Evolutionary conservation across 2,329 filamentous ascomycete genomes (phyloP), one percentile per base, ranked within the genome.

Genomic region (Fusarium oligoseptatum): DNA sequence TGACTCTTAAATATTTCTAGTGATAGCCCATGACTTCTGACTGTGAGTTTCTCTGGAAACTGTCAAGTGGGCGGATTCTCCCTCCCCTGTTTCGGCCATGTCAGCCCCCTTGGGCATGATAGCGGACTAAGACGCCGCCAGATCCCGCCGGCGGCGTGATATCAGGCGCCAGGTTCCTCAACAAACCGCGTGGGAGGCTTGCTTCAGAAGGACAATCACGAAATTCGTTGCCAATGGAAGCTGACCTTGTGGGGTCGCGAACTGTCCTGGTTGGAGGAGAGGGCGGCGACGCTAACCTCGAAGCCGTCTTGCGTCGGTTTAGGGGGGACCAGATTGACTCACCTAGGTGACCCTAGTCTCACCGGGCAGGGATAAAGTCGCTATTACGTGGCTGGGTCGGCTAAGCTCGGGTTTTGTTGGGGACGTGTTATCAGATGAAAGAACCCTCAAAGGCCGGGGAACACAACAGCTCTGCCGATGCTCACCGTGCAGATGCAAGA

Each of bases 351-450:
- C 62, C 37, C 62, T 56, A 55, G 32, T 41, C 50, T 45, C 27
- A 57, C 27, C 37, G 62, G 37, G 48, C 62, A 43, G 37, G 50
- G 61, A 41, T 39, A 41, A 17, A 27, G 24, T 29, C 5, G 62
- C 68, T 52, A 60, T 66, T 74, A 64, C 68, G 64, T 63, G 66
- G 39, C 39, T 61, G 27, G n/a, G 27, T 73, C 72, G 72, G 72
- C 32, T 74, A 73, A 10, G 58, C 29, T 75, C 66, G 72, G 72
- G 15, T 70, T 75, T 56, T 64, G 72, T 67, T 75, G 72, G 62
- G 65, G 9, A 11, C 52, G 6, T 37, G 52, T 57, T 60, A 45
- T 48, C 27, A 29, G 58, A 29, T 32, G 57, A n/a, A 32, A 14
- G 27, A 11, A 32, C 14, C 45, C 29, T 22, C 9, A 8, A 43